Conservation (phyloP, 345 rosid genomes). For the Pelargonium nanum region DNA sequence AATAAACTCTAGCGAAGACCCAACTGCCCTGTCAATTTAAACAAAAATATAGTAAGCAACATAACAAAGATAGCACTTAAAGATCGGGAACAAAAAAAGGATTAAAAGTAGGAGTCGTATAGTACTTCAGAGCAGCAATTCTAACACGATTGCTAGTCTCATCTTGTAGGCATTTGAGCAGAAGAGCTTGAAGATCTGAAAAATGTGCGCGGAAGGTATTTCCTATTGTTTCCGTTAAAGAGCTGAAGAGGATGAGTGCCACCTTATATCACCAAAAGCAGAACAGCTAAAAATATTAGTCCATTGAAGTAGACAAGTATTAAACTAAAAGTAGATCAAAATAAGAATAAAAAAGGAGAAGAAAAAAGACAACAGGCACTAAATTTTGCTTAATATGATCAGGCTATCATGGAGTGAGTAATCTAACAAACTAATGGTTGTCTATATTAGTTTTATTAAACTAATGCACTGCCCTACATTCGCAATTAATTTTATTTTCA, state of each 20-base stretch:
- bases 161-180: conserved; percentile 85
- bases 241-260: conserved; percentile 93
- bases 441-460: no score
- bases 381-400: no score
- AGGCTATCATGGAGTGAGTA: no score
- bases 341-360: no score
- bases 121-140: conserved; percentile 96
- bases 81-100: conserved; percentile 7
- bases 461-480: no score
- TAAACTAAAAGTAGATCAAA: not conserved
- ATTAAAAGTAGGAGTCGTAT: conserved; percentile 1
- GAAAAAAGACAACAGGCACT: no score
- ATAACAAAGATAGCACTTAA: conserved; percentile 2
- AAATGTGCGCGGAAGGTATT: conserved; percentile 77
- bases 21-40: conserved; percentile 69
- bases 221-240: conserved; percentile 94
- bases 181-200: conserved; percentile 76
- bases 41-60: conserved; percentile 1
- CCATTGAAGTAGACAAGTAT: not conserved
- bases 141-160: conserved; percentile 90
- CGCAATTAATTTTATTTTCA: not conserved
- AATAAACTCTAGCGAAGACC: conserved; percentile 89
- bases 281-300: conserved; percentile 6
- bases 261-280: conserved; percentile 45
- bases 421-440: no score